Conservation (phyloP, 306 rosid species). For the Aeschynomene evenia region DNA sequence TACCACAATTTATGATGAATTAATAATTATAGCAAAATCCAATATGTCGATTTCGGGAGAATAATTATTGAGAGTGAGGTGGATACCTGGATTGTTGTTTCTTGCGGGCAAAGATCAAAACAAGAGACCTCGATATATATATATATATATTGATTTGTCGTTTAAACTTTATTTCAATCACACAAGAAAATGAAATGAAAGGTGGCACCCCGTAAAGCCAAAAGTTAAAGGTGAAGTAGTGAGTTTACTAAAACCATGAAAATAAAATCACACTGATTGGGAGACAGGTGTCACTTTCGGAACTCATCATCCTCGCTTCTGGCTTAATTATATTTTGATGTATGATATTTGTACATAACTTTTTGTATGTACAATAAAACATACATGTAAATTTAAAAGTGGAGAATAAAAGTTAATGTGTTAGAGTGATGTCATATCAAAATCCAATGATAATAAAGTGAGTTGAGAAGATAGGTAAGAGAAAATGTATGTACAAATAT, state of each 20-base stretch:
- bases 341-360: too few relatives aligned
- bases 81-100: conserved; percentile 28
- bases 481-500: too few relatives aligned
- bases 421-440: too few relatives aligned
- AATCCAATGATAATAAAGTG: too few relatives aligned
- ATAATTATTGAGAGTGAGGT: neutral
- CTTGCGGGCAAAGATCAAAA: conserved; percentile 38
- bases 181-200: too few relatives aligned
- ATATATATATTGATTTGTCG: too few relatives aligned
- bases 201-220: conserved; percentile 51
- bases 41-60: conserved; percentile 16
- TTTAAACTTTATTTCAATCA: conserved; percentile 38
- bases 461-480: too few relatives aligned
- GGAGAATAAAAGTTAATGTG: too few relatives aligned
- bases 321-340: too few relatives aligned
- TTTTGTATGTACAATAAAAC: too few relatives aligned
- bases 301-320: conserved; percentile 28
- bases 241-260: conserved; percentile 39
- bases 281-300: conserved; percentile 41
- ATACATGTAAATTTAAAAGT: too few relatives aligned
- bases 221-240: conserved; percentile 53
- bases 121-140: neutral
- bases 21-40: neutral
- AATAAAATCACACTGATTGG: conserved; percentile 6
- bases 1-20: neutral